Percentiles rank a stretch among this genome's conserved stretches.
Conservation (phyloP, 352 stramenopile genomes). For the Globisporangium abappressorium region DNA sequence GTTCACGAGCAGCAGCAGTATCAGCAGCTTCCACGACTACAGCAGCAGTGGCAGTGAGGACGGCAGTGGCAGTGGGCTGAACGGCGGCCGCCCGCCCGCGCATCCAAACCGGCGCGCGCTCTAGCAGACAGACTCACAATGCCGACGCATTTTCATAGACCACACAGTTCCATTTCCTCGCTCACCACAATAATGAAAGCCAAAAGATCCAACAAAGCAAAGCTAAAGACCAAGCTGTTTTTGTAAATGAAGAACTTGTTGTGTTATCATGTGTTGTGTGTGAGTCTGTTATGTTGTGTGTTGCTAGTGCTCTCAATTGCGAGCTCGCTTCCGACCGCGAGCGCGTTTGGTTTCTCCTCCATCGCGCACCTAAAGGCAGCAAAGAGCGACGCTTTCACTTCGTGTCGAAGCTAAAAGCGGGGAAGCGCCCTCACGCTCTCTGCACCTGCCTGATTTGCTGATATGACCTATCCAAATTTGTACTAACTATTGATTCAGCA, state of each 20-base stretch:
- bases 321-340: constrained; percentile 3
- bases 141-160: not conserved
- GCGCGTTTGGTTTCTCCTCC: constrained; percentile 15
- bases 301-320: not conserved
- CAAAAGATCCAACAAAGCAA: not conserved
- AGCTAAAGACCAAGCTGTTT: not conserved
- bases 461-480: constrained; percentile 70
- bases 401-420: constrained; percentile 22
- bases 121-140: constrained; percentile 16
- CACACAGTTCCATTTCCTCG: not conserved
- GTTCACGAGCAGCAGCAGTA: constrained; percentile 65
- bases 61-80: constrained; percentile 2
- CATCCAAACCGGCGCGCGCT: constrained; percentile 66
- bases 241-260: constrained; percentile 1
- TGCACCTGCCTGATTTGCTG: constrained; percentile 47
- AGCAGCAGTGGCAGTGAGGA: constrained; percentile 18
- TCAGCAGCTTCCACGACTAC: constrained; percentile 44
- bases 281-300: not conserved
- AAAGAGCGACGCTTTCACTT: constrained; percentile 38
- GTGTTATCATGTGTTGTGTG: not conserved
- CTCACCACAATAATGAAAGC: not conserved
- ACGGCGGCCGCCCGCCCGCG: constrained; percentile 38
- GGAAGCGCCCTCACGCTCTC: constrained; percentile 45
- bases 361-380: constrained; percentile 76
- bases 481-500: constrained; percentile 74